Conservation (phyloP, 306 rosid genomes). For the Quercus suber region DNA sequence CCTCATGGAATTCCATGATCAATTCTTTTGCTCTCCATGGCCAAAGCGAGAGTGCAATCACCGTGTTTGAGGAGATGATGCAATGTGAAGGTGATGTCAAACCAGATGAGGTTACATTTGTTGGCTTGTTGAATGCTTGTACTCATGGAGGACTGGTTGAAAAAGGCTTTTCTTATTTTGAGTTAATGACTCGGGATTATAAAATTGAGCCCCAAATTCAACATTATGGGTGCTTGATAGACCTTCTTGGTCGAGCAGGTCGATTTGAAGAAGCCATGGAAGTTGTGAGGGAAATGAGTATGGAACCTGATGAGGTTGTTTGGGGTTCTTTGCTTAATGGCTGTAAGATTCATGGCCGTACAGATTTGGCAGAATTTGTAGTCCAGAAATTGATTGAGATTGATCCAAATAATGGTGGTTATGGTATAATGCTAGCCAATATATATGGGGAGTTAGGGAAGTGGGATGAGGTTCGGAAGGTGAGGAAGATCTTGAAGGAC, state of each 20-base stretch:
- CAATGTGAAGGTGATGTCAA: conserved; percentile 16
- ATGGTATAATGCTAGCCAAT: conserved; percentile 59
- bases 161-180: conserved; percentile 54
- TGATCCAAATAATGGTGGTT: conserved; percentile 71
- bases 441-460: conserved; percentile 58
- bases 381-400: conserved; percentile 56
- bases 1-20: conserved; percentile 78
- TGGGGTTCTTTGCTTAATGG: conserved; percentile 86
- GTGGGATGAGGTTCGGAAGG: conserved; percentile 72
- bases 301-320: conserved; percentile 79
- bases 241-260: conserved; percentile 80
- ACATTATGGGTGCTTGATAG: conserved; percentile 81
- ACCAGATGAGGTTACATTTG: conserved; percentile 70
- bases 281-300: conserved; percentile 55
- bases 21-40: conserved; percentile 76
- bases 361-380: conserved; percentile 63
- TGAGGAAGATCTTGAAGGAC: conserved; percentile 52
- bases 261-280: conserved; percentile 69
- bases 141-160: conserved; percentile 78
- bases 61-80: conserved; percentile 56
- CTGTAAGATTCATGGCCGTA: conserved; percentile 64
- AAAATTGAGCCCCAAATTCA: conserved; percentile 58
- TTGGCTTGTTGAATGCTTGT: conserved; percentile 77
- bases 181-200: conserved; percentile 45
- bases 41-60: conserved; percentile 45